These are phyloP conservation scores for Botryotinia globosa DNA, from an alignment of 2,329 filamentous ascomycete species.

Conservation along the genomic window DNA sequence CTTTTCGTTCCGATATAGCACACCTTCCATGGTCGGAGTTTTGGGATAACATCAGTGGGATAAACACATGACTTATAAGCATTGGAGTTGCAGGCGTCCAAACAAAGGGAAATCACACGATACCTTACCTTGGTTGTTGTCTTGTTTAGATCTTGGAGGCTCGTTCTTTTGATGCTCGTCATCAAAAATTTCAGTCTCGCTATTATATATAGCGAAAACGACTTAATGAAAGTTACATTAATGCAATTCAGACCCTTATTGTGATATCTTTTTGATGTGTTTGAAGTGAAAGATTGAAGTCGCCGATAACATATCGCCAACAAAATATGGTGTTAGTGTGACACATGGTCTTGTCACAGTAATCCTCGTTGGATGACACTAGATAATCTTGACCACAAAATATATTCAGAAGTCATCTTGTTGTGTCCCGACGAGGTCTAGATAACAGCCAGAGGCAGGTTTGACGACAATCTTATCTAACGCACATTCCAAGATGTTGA, in stretches of 20 bases:
- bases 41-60: background rate
- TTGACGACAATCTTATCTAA: background rate
- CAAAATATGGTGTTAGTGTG: background rate
- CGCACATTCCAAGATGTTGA: background rate
- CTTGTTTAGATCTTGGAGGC: constrained; percentile 9
- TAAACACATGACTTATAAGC: constrained; percentile 16
- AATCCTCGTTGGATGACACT: background rate
- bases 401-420: too few species aligned
- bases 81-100: constrained; percentile 17
- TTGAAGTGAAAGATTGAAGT: background rate
- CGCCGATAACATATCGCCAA: background rate
- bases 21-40: constrained; percentile 12
- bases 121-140: constrained; percentile 7
- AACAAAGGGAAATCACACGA: constrained; percentile 13
- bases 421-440: background rate
- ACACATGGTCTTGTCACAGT: background rate
- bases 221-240: constrained; percentile 8
- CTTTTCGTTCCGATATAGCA: background rate
- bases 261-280: background rate
- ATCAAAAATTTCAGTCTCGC: background rate
- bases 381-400: background rate
- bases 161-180: background rate
- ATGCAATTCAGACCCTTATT: background rate
- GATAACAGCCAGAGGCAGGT: background rate
- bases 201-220: constrained; percentile 5